A percentile compares a stretch with the other conserved stretches of the same genome.
phyloP scores from a whole-genome alignment of 176 grass and related monocot species.

The Otatea glauca region DNA sequence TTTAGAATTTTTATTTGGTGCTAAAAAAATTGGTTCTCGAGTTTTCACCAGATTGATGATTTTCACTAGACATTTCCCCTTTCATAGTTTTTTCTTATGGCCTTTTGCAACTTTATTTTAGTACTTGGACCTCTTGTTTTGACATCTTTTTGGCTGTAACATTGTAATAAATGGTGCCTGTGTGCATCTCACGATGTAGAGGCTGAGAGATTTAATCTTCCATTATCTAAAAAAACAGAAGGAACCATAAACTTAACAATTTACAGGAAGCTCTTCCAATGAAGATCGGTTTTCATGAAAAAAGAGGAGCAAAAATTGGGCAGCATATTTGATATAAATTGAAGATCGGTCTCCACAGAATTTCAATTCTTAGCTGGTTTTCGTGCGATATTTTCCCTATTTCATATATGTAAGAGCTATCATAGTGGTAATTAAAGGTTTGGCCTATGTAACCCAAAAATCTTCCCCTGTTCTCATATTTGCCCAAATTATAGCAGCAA shows the following conservation, averaged over 20 bases:
- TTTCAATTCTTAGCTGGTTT: not conserved
- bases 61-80: not conserved
- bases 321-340: not conserved
- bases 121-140: no score
- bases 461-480: not conserved
- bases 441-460: not conserved
- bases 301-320: not conserved
- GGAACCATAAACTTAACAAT: not conserved
- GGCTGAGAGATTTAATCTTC: no score
- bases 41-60: not conserved
- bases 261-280: not conserved
- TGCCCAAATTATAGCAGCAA: not conserved
- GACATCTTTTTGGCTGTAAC: no score
- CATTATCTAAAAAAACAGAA: not conserved
- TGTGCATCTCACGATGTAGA: no score
- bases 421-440: not conserved
- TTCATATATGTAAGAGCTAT: not conserved
- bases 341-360: not conserved
- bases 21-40: not conserved
- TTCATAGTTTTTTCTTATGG: no score
- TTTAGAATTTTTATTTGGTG: not conserved
- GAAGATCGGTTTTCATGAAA: not conserved
- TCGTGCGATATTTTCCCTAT: not conserved
- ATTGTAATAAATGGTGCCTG: no score
- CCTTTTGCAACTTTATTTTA: no score